These are phyloP conservation scores for Aphanocladium album DNA, from an alignment of 2,329 filamentous ascomycete genomes.

Conservation along the genomic window DNA sequence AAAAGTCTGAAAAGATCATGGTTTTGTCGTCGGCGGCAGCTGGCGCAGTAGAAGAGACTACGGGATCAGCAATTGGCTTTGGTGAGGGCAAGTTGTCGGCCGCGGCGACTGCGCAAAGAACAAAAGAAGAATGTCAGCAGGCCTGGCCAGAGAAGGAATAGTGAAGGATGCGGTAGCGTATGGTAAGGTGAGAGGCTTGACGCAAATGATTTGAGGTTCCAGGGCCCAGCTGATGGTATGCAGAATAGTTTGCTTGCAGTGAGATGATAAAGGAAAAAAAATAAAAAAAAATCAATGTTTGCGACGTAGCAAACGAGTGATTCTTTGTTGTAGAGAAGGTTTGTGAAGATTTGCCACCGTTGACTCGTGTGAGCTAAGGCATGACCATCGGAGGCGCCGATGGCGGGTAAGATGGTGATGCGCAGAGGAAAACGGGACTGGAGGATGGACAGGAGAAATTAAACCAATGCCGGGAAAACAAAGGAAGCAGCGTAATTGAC, in stretches of 20 bases:
- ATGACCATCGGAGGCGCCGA: slow-evolving; percentile 11
- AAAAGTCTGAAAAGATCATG: slow-evolving; percentile 58
- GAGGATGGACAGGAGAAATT: neutral
- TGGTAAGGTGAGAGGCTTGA: neutral
- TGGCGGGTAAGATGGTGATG: slow-evolving; percentile 3
- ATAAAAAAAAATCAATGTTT: neutral
- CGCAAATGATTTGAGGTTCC: neutral
- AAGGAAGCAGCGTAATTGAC: neutral
- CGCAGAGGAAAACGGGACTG: neutral
- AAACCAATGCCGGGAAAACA: neutral
- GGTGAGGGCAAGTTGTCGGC: neutral
- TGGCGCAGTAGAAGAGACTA: neutral
- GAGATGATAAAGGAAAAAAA: neutral
- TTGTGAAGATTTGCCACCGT: slow-evolving; percentile 10
- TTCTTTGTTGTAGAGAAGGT: neutral
- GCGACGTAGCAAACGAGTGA: neutral
- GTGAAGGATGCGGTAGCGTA: neutral
- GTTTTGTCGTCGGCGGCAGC: neutral
- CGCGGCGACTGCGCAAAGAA: neutral
- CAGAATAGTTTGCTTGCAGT: neutral
- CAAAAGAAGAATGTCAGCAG: neutral
- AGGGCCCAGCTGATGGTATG: neutral
- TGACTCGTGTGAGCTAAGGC: slow-evolving; percentile 12
- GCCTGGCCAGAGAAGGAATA: neutral
- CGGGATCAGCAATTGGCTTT: neutral